phyloP scores from a whole-genome alignment of 495 filamentous ascomycete species.

The Neurospora sp. region DNA sequence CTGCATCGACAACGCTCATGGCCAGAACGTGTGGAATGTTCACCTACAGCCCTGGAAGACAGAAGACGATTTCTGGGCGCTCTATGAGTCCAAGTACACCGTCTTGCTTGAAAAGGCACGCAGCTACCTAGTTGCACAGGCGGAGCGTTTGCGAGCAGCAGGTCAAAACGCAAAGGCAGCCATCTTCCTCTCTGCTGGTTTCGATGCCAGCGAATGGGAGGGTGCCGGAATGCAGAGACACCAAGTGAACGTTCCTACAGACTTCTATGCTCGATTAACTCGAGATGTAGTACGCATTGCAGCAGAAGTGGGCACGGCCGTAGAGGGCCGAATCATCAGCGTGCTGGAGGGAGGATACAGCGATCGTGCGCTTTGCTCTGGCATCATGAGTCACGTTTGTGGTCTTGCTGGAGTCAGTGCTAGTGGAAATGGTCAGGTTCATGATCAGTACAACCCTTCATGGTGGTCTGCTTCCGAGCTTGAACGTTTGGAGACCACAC shows the following conservation, averaged over 20 bases:
- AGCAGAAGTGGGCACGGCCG: conserved; percentile 64
- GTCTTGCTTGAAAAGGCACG: conserved; percentile 71
- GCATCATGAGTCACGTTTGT: conserved; percentile 78
- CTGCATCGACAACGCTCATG: conserved; percentile 84
- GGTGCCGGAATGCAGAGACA: conserved; percentile 88
- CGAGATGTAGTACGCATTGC: conserved; percentile 73
- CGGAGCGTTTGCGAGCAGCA: conserved; percentile 44
- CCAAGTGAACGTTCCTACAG: conserved; percentile 87
- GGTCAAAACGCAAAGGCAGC: conserved; percentile 60
- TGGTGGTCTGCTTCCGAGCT: conserved; percentile 72
- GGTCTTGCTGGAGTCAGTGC: conserved; percentile 47
- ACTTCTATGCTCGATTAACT: conserved; percentile 88
- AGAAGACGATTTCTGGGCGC: conserved; percentile 72
- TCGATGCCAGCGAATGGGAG: conserved; percentile 95
- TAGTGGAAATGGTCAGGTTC: neutral
- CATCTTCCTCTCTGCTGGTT: conserved; percentile 90
- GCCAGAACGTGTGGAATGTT: conserved; percentile 92
- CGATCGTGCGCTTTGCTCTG: conserved; percentile 77
- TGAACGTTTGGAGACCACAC: conserved; percentile 45
- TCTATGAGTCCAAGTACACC: conserved; percentile 70
- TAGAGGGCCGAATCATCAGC: conserved; percentile 79
- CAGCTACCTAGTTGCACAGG: conserved; percentile 58
- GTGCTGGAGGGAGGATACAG: conserved; percentile 95
- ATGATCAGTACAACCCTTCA: conserved; percentile 46
- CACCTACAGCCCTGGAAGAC: conserved; percentile 82